Percentiles rank a stretch among this genome's conserved stretches.
phyloP scores from a whole-genome alignment of 2,329 filamentous ascomycete genomes.

The Epichloe hybrida region DNA sequence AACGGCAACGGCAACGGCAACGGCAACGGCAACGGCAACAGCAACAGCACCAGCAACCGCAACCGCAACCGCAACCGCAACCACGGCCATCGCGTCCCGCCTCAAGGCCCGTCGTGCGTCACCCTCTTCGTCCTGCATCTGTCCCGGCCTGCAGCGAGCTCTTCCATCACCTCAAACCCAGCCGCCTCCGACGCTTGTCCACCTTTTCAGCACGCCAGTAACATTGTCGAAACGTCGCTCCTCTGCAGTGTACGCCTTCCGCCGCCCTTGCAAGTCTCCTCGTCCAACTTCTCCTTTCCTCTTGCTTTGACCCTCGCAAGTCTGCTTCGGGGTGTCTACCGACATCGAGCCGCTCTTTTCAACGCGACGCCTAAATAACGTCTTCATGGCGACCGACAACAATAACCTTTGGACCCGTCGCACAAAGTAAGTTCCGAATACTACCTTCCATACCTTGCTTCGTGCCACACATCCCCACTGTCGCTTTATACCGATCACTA shows the following conservation, averaged over 20 bases:
- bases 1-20: not conserved
- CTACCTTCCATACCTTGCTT: not conserved
- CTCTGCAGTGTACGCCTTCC: not conserved
- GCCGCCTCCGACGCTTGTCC: slow-evolving; percentile 2
- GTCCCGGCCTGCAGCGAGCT: not conserved
- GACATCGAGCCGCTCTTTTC: slow-evolving; percentile 8
- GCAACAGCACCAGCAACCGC: not conserved
- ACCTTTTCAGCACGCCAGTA: not conserved
- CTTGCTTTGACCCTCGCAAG: slow-evolving; percentile 8
- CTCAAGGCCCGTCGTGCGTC: not conserved
- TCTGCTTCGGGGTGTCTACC: slow-evolving; percentile 11
- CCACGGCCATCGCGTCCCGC: not conserved
- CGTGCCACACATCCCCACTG: not conserved
- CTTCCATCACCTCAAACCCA: not conserved
- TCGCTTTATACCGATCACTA: not conserved
- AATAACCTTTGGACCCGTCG: slow-evolving; percentile 60
- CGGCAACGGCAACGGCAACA: too few relatives aligned
- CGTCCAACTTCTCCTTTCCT: not conserved
- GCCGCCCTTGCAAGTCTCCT: not conserved
- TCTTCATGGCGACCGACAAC: slow-evolving; percentile 36
- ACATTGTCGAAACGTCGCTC: not conserved
- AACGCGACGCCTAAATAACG: slow-evolving; percentile 13
- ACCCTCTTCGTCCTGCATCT: not conserved
- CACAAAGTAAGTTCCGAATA: slow-evolving; percentile 51
- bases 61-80: not conserved